Evolutionary conservation across 768 basidiomycete genomes (phyloP).

Genomic region (Lactarius psammicola): DNA sequence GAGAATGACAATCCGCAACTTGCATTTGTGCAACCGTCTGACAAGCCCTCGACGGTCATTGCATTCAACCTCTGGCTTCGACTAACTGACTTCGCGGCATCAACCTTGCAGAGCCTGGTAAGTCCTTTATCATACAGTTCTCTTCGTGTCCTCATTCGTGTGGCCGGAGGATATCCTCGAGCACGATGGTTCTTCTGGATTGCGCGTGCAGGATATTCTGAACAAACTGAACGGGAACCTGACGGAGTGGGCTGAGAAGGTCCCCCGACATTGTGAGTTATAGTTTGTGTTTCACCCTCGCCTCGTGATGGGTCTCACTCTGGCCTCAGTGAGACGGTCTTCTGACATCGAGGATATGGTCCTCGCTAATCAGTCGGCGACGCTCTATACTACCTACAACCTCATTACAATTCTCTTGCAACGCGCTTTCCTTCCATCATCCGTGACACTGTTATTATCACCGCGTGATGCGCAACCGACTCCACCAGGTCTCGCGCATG

Average conservation of each 20-base stretch:
- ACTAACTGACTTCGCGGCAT: constrained; percentile 47
- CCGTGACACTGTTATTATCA: constrained; percentile 14
- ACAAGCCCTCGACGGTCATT: constrained; percentile 40
- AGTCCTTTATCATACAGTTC: constrained; percentile 23
- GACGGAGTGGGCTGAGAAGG: constrained; percentile 37
- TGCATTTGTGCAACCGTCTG: constrained; percentile 49
- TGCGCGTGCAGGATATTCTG: constrained; percentile 38
- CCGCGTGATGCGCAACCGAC: constrained; percentile 3
- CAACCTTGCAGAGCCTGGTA: constrained; percentile 46
- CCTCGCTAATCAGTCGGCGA: constrained; percentile 45
- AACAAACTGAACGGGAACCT: constrained; percentile 47
- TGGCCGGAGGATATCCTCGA: constrained; percentile 12
- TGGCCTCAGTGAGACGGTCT: constrained; percentile 41
- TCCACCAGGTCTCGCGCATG: constrained; percentile 3
- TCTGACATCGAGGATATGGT: constrained; percentile 40
- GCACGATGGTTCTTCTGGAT: constrained; percentile 7
- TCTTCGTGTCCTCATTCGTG: background rate
- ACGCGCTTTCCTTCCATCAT: constrained; percentile 66
- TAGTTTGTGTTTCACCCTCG: background rate
- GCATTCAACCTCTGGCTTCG: constrained; percentile 46
- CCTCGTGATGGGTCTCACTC: background rate
- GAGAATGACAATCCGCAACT: constrained; percentile 39
- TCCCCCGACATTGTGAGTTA: constrained; percentile 35
- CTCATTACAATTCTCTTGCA: constrained; percentile 72
- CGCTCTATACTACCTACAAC: constrained; percentile 49